These are phyloP conservation scores for Digitaria exilis DNA, from an alignment of 202 grass and related monocot species.

Conservation along the genomic window DNA sequence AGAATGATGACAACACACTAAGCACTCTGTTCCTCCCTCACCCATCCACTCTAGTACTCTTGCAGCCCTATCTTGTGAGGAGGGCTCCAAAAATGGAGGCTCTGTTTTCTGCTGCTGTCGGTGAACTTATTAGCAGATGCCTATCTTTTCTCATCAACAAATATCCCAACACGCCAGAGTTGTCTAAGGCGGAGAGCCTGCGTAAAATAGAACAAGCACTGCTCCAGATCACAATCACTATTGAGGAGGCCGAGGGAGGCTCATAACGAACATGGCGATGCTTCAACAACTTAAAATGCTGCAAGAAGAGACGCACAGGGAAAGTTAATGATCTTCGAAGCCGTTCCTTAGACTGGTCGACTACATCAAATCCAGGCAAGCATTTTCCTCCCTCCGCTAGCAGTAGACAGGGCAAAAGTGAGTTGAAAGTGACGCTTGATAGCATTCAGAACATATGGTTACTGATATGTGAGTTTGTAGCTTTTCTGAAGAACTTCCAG, in stretches of 20 bases:
- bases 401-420: background rate
- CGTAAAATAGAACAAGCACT: background rate
- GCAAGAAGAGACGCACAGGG: background rate
- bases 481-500: background rate
- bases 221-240: background rate
- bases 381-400: background rate
- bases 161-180: background rate
- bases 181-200: background rate
- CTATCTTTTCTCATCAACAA: conserved; percentile 12
- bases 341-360: too few relatives aligned
- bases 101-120: background rate
- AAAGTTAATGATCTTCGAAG: too few relatives aligned
- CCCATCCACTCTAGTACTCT: too few relatives aligned
- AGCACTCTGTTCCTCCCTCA: background rate
- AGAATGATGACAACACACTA: background rate
- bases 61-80: background rate
- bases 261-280: background rate
- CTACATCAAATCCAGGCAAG: background rate
- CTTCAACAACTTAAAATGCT: background rate
- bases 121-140: conserved; percentile 1
- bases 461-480: background rate
- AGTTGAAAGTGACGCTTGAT: background rate
- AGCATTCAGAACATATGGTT: background rate
- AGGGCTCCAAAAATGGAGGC: background rate
- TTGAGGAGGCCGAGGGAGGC: conserved; percentile 4